A percentile compares a stretch with the other conserved stretches of the same genome.
These are phyloP conservation scores for Cucurbita argyrosperma DNA, from an alignment of 306 rosid genomes.

Conservation along the genomic window DNA sequence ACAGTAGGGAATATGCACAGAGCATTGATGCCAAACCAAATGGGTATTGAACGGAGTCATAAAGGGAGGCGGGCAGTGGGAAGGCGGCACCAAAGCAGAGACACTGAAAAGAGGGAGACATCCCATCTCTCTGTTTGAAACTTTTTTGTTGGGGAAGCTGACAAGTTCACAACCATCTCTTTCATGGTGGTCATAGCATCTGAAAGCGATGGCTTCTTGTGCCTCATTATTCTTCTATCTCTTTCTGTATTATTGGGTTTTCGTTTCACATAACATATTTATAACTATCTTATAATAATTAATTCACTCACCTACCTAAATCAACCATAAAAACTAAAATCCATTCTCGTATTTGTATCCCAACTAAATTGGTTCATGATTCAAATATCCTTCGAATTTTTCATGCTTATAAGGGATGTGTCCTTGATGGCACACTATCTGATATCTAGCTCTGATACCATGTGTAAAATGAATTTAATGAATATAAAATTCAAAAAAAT, in stretches of 20 bases:
- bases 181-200: constrained; percentile 5
- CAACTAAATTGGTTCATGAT: too few relatives aligned
- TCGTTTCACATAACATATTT: neutral
- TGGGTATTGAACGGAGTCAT: neutral
- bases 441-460: too few relatives aligned
- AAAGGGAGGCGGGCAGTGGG: too few relatives aligned
- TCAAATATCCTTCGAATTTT: too few relatives aligned
- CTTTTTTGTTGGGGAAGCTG: neutral
- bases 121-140: neutral
- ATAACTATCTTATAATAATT: too few relatives aligned
- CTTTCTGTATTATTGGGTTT: neutral
- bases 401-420: too few relatives aligned
- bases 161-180: constrained; percentile 7
- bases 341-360: neutral
- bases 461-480: too few relatives aligned
- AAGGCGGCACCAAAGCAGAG: too few relatives aligned
- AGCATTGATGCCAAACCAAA: neutral
- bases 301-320: neutral
- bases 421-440: too few relatives aligned
- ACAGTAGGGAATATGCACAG: neutral
- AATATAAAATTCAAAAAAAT: neutral
- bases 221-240: neutral
- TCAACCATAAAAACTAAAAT: too few relatives aligned
- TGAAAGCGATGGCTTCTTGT: constrained; percentile 9
- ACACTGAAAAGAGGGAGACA: neutral